Conservation (phyloP, 768 basidiomycete species). For the Mycena haematopus region DNA sequence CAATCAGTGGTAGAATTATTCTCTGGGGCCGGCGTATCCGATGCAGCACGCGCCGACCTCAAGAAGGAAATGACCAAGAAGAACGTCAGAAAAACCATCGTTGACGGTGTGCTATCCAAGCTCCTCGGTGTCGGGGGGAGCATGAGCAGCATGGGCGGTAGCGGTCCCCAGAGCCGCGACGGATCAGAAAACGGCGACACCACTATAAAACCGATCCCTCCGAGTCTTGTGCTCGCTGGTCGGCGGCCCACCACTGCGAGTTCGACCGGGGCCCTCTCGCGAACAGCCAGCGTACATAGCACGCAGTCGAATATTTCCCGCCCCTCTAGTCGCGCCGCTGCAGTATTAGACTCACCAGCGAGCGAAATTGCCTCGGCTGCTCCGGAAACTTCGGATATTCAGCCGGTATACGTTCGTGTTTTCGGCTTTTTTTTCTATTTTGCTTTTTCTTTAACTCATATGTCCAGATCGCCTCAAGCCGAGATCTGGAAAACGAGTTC, state of each 20-base stretch:
- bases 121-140: slow-evolving; percentile 55
- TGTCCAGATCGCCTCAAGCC: slow-evolving; percentile 77
- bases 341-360: slow-evolving; percentile 48
- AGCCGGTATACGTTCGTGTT: slow-evolving; percentile 66
- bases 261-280: slow-evolving; percentile 44
- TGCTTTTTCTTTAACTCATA: slow-evolving; percentile 1
- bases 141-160: slow-evolving; percentile 45
- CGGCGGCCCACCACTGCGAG: slow-evolving; percentile 55
- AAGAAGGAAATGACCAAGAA: slow-evolving; percentile 92
- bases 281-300: slow-evolving; percentile 52
- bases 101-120: slow-evolving; percentile 77
- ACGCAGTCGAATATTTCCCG: slow-evolving; percentile 54
- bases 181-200: slow-evolving; percentile 67
- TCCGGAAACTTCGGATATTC: slow-evolving; percentile 55
- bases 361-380: slow-evolving; percentile 45
- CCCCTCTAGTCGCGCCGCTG: slow-evolving; percentile 67
- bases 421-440: background rate
- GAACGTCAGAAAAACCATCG: slow-evolving; percentile 85
- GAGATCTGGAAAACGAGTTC: slow-evolving; percentile 89
- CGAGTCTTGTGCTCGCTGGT: slow-evolving; percentile 68
- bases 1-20: slow-evolving; percentile 85
- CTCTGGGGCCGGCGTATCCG: slow-evolving; percentile 79
- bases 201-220: slow-evolving; percentile 57
- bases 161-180: slow-evolving; percentile 56
- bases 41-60: slow-evolving; percentile 89